Conservation (phyloP, 2,329 filamentous ascomycete genomes). For the Claviceps pazoutovae region DNA sequence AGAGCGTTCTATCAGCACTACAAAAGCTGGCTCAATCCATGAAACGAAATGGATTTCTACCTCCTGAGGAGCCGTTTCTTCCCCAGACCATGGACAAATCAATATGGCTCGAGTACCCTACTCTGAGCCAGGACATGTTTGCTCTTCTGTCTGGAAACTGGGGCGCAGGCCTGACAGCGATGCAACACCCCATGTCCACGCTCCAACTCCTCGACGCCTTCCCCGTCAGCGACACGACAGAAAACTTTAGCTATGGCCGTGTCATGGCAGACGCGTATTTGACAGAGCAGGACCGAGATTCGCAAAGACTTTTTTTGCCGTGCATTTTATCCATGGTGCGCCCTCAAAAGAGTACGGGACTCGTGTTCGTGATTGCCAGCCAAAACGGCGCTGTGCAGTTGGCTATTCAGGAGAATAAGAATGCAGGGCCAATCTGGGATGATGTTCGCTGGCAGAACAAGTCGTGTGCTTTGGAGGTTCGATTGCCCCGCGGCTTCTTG, state of each 20-base stretch:
- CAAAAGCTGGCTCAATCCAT: constrained; percentile 68
- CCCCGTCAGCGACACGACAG: constrained; percentile 60
- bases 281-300: constrained; percentile 56
- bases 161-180: constrained; percentile 33
- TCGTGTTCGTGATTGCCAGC: constrained; percentile 63
- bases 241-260: constrained; percentile 66
- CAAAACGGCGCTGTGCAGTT: constrained; percentile 68
- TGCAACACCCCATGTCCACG: constrained; percentile 30
- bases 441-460: constrained; percentile 69
- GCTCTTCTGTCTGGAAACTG: constrained; percentile 53
- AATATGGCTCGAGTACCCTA: constrained; percentile 70
- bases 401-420: constrained; percentile 54
- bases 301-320: constrained; percentile 54
- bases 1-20: constrained; percentile 48
- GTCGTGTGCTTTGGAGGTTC: constrained; percentile 49
- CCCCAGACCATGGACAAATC: constrained; percentile 66
- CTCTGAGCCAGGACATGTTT: constrained; percentile 56
- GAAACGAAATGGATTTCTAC: constrained; percentile 68
- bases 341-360: constrained; percentile 50
- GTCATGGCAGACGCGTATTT: constrained; percentile 62
- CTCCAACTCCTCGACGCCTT: constrained; percentile 52
- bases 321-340: constrained; percentile 66
- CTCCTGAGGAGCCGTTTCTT: constrained; percentile 53
- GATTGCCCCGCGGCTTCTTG: constrained; percentile 61
- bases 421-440: constrained; percentile 60